Evolutionary conservation across 1,284 basidiomycete species (phyloP), one percentile per base, ranked within the genome.

Genomic region (Rhodotorula mucilaginosa): DNA sequence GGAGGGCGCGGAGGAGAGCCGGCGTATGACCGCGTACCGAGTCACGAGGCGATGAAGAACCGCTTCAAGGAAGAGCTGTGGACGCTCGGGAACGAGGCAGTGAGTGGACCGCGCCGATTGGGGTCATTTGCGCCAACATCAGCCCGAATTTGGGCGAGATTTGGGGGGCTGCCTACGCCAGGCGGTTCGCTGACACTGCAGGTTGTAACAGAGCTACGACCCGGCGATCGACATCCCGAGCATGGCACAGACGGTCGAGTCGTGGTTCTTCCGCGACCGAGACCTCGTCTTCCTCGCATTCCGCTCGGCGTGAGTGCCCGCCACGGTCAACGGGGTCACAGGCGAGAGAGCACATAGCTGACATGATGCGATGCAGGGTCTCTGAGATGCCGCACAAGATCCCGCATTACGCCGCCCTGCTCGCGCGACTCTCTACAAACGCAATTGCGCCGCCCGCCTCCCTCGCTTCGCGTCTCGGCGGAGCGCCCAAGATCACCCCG

Each of bases 321-420:
- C 34, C 19, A 44, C 44, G 48, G 3, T 29, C 16, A 6, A 0
- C 7, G 2, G 15, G 13, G 26, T 13, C 23, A 15, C 18, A 29
- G 18, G 2, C 0, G 57, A 61, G 15, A 67, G 39, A 44, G 39
- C 1, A 29, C 5, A 34, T 8, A 31, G 63, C 15, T 70, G 58
- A 49, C 46, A 10, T 0, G 3, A 15, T 51, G 1, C 29, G 3
- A 2, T n/a, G 12, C 78, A 88, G 88, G 44, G 86, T 95, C 61
- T 92, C 89, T 0, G 92, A 97, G 81, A 88, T 95, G 78, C 93
- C 93, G 0, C 93, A 88, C 84, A 97, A 97, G 84, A 90, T 91
- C 61, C 89, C 91, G 0, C 90, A 89, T 80, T 93, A 93, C 81
- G 91, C 90, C 18, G 87, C 90, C 16, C 82, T 96, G n/a, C 85